Percentiles rank a stretch among this genome's conserved stretches.
These are phyloP conservation scores for Fusarium guadeloupense DNA, from an alignment of 2,329 filamentous ascomycete genomes.

Conservation along the genomic window DNA sequence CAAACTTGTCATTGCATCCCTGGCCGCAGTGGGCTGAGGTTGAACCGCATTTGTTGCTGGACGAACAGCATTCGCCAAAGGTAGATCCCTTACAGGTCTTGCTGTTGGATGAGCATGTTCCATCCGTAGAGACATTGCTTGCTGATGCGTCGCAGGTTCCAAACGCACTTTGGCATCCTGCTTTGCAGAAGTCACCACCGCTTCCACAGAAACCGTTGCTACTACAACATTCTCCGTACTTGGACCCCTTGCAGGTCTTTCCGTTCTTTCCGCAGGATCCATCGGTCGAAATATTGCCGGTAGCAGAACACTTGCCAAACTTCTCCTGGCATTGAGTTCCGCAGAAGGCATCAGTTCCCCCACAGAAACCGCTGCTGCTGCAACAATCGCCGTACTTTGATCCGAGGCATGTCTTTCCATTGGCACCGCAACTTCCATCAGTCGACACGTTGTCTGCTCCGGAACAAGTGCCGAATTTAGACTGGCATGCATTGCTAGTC, in stretches of 20 bases:
- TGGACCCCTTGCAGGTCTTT: neutral
- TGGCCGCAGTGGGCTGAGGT: neutral
- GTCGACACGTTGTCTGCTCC: neutral
- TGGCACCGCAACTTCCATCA: neutral
- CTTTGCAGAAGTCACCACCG: neutral
- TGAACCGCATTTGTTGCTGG: neutral
- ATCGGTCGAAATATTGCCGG: neutral
- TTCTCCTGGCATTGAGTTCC: neutral
- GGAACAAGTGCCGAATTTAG: neutral
- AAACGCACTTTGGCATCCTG: neutral
- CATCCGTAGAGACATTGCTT: neutral
- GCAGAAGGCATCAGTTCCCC: neutral
- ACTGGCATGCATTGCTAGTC: neutral
- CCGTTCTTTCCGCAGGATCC: neutral
- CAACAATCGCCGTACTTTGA: neutral
- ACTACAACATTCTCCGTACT: neutral
- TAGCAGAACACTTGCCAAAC: neutral
- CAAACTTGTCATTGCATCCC: neutral
- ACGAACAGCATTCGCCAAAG: neutral
- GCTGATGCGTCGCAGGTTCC: neutral
- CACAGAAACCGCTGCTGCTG: too few species aligned
- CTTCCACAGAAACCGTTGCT: too few species aligned
- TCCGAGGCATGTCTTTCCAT: neutral
- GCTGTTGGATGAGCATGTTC: too few species aligned
- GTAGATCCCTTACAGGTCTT: neutral